Percentiles rank a stretch among this genome's conserved stretches.
These are phyloP conservation scores for Mycena polygramma DNA, from an alignment of 768 basidiomycete species.

Conservation along the genomic window DNA sequence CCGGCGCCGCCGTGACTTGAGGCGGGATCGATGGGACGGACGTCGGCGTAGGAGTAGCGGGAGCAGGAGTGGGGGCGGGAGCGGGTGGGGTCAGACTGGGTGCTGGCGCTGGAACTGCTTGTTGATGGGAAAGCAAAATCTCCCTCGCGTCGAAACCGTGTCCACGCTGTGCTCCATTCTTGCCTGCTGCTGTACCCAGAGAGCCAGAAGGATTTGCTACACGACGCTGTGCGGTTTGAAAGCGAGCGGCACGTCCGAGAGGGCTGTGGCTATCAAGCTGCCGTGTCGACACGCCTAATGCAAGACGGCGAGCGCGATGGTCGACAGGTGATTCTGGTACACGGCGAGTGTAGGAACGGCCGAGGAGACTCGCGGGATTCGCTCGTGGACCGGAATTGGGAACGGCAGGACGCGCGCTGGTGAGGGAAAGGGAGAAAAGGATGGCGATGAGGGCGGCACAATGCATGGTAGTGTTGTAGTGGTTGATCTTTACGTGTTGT, in stretches of 20 bases:
- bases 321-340: not conserved
- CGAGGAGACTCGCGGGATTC: slow-evolving; percentile 41
- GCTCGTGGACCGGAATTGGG: slow-evolving; percentile 47
- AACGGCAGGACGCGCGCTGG: slow-evolving; percentile 51
- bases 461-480: slow-evolving; percentile 54
- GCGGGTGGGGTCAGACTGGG: not conserved
- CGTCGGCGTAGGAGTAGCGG: not conserved
- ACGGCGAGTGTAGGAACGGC: slow-evolving; percentile 39
- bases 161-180: not conserved
- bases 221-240: slow-evolving; percentile 22
- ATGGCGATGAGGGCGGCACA: slow-evolving; percentile 46
- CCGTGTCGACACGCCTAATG: not conserved
- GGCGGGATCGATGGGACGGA: not conserved
- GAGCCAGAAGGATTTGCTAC: not conserved
- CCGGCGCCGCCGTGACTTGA: not conserved
- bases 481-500: slow-evolving; percentile 36
- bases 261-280: slow-evolving; percentile 14
- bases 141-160: slow-evolving; percentile 10
- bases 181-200: not conserved
- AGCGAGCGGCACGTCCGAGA: slow-evolving; percentile 31
- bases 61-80: not conserved
- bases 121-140: slow-evolving; percentile 34
- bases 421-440: slow-evolving; percentile 53
- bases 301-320: slow-evolving; percentile 11
- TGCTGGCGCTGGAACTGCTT: slow-evolving; percentile 11